Evolutionary conservation across 805 yeast genomes (phyloP).

Genomic region (Scheffersomyces amazonensis): DNA sequence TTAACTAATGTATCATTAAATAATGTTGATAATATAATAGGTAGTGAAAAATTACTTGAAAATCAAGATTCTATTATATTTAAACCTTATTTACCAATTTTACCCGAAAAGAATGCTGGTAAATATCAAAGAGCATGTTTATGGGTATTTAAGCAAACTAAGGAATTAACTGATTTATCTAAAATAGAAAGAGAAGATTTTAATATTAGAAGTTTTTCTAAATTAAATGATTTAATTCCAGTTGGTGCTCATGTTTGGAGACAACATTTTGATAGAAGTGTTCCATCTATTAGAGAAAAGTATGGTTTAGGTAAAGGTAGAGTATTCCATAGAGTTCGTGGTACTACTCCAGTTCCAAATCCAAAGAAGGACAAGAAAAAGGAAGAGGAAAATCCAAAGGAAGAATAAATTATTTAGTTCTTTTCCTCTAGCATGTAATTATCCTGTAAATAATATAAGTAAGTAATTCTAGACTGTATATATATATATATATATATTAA

Average conservation of each 20-base stretch:
- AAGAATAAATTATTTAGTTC: too few species aligned
- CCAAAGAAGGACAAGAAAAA: too few species aligned
- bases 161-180: conserved; percentile 13
- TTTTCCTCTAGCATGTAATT: too few species aligned
- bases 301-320: conserved; percentile 76
- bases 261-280: conserved; percentile 75
- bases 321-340: conserved; percentile 67
- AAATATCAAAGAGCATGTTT: conserved; percentile 79
- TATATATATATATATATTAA: too few species aligned
- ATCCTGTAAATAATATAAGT: too few species aligned
- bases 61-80: conserved; percentile 35
- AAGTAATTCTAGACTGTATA: too few species aligned
- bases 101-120: conserved; percentile 78
- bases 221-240: conserved; percentile 55
- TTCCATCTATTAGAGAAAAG: conserved; percentile 60
- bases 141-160: conserved; percentile 83
- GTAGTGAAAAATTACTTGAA: conserved; percentile 37
- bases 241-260: conserved; percentile 95
- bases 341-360: conserved; percentile 20
- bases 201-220: conserved; percentile 69
- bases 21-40: conserved; percentile 56
- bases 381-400: too few species aligned
- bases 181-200: conserved; percentile 47
- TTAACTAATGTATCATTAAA: conserved; percentile 62
- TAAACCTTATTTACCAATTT: conserved; percentile 71